phyloP scores from a whole-genome alignment of 2,329 filamentous ascomycete species.

The Calonectria fujianensis region DNA sequence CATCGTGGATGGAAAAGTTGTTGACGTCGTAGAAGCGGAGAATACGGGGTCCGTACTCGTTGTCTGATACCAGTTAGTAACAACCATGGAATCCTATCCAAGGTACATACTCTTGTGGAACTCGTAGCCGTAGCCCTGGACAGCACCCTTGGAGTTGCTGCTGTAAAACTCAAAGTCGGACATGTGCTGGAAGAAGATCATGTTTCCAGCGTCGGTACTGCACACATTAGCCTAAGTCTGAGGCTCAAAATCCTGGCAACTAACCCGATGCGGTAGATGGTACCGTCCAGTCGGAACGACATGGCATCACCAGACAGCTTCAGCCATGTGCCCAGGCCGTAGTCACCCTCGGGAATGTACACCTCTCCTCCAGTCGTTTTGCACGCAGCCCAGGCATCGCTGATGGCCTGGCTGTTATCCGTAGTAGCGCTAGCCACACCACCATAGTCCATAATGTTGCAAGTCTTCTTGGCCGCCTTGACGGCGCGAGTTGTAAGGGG shows the following conservation, averaged over 20 bases:
- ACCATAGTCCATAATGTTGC: conserved; percentile 49
- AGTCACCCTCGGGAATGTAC: conserved; percentile 45
- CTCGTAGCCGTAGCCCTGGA: conserved; percentile 48
- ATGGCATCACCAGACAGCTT: conserved; percentile 45
- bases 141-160: conserved; percentile 48
- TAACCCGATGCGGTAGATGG: conserved; percentile 45
- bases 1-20: conserved; percentile 47
- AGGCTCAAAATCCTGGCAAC: not conserved
- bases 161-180: conserved; percentile 50
- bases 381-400: conserved; percentile 47
- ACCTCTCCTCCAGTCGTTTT: conserved; percentile 45
- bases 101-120: conserved; percentile 39
- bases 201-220: conserved; percentile 43
- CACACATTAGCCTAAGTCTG: not conserved
- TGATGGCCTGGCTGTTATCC: conserved; percentile 46
- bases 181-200: conserved; percentile 49
- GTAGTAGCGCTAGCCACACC: conserved; percentile 38
- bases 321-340: conserved; percentile 45
- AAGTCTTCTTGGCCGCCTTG: conserved; percentile 47
- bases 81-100: too few species aligned
- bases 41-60: conserved; percentile 48
- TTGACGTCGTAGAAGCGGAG: conserved; percentile 46
- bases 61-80: conserved; percentile 28
- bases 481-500: conserved; percentile 36
- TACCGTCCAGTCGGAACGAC: conserved; percentile 49